Percentiles rank a stretch among this genome's conserved stretches.
phyloP scores from a whole-genome alignment of 148 eudicot species.

The Arbutus unedo region DNA sequence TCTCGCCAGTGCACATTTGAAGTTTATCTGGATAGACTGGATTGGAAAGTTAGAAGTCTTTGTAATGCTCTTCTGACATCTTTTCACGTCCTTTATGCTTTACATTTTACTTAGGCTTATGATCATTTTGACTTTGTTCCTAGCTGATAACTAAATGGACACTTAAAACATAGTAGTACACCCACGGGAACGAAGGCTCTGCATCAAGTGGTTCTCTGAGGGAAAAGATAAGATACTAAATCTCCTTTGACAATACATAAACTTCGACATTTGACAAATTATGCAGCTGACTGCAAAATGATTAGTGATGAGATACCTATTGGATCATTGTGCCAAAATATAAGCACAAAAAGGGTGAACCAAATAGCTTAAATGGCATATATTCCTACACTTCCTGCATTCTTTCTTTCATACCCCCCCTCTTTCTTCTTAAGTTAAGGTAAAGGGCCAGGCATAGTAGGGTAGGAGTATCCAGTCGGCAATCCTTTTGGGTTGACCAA shows the following conservation, averaged over 20 bases:
- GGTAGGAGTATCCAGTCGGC: too few relatives aligned
- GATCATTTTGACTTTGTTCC: background rate
- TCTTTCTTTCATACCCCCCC: too few relatives aligned
- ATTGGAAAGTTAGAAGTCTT: too few relatives aligned
- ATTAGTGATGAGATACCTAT: background rate
- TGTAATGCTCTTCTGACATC: too few relatives aligned
- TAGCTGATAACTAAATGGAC: background rate
- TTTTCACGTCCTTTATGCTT: too few relatives aligned
- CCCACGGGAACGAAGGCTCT: background rate
- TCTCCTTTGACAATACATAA: background rate
- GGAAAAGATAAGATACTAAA: background rate
- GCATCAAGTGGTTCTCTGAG: background rate
- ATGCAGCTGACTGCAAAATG: background rate
- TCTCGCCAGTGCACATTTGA: background rate
- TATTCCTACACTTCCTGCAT: background rate
- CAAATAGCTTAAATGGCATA: background rate
- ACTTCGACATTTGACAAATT: background rate
- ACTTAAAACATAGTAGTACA: background rate
- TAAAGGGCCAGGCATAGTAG: too few relatives aligned
- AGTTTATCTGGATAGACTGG: too few relatives aligned
- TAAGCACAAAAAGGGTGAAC: background rate
- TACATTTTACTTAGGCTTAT: too few relatives aligned
- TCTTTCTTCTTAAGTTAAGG: too few relatives aligned
- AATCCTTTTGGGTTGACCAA: constrained; percentile 16
- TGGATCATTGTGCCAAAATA: background rate